A percentile compares a stretch with the other conserved stretches of the same genome.
These are phyloP conservation scores for Trichosporon inkin DNA, from an alignment of 1,284 basidiomycete genomes.

Conservation along the genomic window DNA sequence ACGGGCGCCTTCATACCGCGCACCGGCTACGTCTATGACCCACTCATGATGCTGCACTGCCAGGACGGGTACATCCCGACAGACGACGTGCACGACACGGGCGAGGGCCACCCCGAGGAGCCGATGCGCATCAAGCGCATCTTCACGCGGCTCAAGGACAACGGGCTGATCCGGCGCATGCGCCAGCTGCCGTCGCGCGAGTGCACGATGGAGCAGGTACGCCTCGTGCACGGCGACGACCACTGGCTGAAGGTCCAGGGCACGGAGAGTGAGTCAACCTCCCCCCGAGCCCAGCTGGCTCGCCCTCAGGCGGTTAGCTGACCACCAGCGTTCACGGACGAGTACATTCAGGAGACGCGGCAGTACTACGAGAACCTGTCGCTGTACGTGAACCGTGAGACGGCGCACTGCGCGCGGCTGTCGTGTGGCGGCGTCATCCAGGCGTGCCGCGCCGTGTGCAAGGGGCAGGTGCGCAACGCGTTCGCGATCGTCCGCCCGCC, in stretches of 20 bases:
- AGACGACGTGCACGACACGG: constrained; percentile 49
- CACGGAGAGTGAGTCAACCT: constrained; percentile 44
- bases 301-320: constrained; percentile 2
- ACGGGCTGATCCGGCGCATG: constrained; percentile 69
- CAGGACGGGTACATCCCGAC: constrained; percentile 51
- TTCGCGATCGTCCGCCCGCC: constrained; percentile 96
- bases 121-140: constrained; percentile 83
- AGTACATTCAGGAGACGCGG: constrained; percentile 67
- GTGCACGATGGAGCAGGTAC: constrained; percentile 70
- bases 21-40: constrained; percentile 81
- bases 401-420: constrained; percentile 76
- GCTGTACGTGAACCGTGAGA: constrained; percentile 83
- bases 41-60: constrained; percentile 78
- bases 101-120: constrained; percentile 70
- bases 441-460: constrained; percentile 79
- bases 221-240: constrained; percentile 82
- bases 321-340: constrained; percentile 61
- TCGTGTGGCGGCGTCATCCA: constrained; percentile 95
- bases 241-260: constrained; percentile 86
- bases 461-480: constrained; percentile 73
- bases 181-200: constrained; percentile 69
- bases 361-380: constrained; percentile 83
- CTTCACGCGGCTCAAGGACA: constrained; percentile 61
- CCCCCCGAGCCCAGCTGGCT: neutral
- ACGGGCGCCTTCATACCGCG: constrained; percentile 27